Percentiles rank a stretch among this genome's conserved stretches.
These are phyloP conservation scores for Penicillium sp. DNA, from an alignment of 2,329 filamentous ascomycete genomes.

Conservation along the genomic window DNA sequence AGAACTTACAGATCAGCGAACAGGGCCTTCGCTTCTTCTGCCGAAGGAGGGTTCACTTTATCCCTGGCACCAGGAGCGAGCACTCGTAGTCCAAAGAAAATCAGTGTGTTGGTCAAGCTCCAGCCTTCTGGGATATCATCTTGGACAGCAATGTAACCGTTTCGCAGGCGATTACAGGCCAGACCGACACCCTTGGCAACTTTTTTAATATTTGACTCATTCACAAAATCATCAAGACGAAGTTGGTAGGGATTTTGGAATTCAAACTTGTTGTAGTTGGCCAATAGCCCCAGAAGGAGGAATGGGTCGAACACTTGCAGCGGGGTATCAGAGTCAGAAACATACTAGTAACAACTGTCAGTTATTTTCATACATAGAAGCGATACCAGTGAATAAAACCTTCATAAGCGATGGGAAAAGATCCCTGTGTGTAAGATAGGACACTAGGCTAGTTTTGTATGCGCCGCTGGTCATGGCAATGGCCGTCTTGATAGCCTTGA, in stretches of 20 bases:
- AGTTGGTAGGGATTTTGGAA: constrained; percentile 95
- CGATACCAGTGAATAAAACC: constrained; percentile 50
- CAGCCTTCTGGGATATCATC: constrained; percentile 90
- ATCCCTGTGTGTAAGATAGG: constrained; percentile 92
- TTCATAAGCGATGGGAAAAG: constrained; percentile 94
- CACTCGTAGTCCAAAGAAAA: constrained; percentile 77
- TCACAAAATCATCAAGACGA: constrained; percentile 91
- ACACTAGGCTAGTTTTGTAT: constrained; percentile 89
- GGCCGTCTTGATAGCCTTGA: constrained; percentile 76
- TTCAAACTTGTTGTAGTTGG: constrained; percentile 99
- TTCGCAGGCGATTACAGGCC: constrained; percentile 66
- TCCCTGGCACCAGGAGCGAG: constrained; percentile 68
- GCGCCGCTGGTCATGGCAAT: constrained; percentile 87
- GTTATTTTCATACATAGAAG: background rate
- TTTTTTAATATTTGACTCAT: constrained; percentile 80
- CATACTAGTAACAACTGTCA: constrained; percentile 56
- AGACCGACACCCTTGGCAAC: constrained; percentile 74
- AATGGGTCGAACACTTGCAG: constrained; percentile 70
- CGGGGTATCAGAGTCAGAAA: constrained; percentile 71
- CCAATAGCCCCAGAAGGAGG: constrained; percentile 77
- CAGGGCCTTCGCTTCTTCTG: constrained; percentile 76
- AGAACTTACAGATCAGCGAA: constrained; percentile 68
- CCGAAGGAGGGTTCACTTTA: constrained; percentile 60
- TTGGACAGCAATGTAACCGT: constrained; percentile 78
- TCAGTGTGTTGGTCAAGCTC: constrained; percentile 76